These are phyloP conservation scores for Neonectria neomacrospora DNA, from an alignment of 2,329 filamentous ascomycete species.

Conservation along the genomic window DNA sequence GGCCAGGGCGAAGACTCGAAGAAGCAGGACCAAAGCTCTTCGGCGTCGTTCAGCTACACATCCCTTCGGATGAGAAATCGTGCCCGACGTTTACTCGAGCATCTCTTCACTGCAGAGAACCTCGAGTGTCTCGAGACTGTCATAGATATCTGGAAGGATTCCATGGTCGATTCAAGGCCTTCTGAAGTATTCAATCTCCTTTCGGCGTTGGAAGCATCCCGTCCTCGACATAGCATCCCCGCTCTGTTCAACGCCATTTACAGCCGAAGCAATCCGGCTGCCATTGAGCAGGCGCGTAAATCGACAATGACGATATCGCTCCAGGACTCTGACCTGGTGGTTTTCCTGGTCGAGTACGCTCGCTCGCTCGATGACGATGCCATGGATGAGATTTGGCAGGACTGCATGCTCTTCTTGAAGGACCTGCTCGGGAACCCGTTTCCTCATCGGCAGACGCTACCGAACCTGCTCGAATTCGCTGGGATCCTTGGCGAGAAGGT, in stretches of 20 bases:
- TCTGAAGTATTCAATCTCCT: conserved; percentile 84
- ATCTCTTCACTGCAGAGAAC: conserved; percentile 91
- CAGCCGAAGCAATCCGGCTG: conserved; percentile 86
- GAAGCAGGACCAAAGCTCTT: conserved; percentile 72
- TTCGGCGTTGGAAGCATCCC: conserved; percentile 89
- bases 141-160: conserved; percentile 81
- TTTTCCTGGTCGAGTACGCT: conserved; percentile 91
- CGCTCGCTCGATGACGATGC: conserved; percentile 93
- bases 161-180: conserved; percentile 59
- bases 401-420: conserved; percentile 89
- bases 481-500: conserved; percentile 93
- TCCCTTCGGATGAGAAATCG: conserved; percentile 91
- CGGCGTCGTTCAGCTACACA: conserved; percentile 89
- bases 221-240: conserved; percentile 90
- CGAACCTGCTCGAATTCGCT: conserved; percentile 87
- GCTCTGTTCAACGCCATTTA: conserved; percentile 97
- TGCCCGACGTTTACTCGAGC: conserved; percentile 87
- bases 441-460: conserved; percentile 90
- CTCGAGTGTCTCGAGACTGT: conserved; percentile 94
- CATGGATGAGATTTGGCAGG: conserved; percentile 97
- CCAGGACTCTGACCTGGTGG: conserved; percentile 83
- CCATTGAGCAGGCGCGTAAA: conserved; percentile 81
- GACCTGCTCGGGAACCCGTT: conserved; percentile 94
- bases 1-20: conserved; percentile 71
- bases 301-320: conserved; percentile 90